Percentiles rank a stretch among this genome's conserved stretches.
These are phyloP conservation scores for Rhodotorula sp. DNA, from an alignment of 1,284 basidiomycete genomes.

Conservation along the genomic window DNA sequence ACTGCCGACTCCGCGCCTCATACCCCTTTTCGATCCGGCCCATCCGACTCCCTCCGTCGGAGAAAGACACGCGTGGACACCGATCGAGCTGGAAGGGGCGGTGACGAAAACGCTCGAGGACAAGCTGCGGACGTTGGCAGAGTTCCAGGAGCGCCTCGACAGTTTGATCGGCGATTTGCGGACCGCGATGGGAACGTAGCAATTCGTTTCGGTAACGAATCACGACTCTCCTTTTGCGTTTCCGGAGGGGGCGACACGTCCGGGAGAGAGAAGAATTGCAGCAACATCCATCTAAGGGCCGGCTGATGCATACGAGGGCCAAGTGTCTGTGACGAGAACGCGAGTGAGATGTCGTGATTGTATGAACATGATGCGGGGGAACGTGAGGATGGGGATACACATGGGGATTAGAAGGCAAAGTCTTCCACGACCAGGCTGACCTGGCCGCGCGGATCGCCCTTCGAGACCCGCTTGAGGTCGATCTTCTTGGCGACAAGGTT, in stretches of 20 bases:
- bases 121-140: conserved; percentile 18
- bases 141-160: conserved; percentile 31
- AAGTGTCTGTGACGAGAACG: not conserved
- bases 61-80: not conserved
- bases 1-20: conserved; percentile 21
- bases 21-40: conserved; percentile 35
- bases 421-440: conserved; percentile 37
- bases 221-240: too few species aligned
- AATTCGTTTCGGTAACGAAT: too few species aligned
- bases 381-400: not conserved
- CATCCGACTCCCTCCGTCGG: conserved; percentile 2
- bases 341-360: not conserved
- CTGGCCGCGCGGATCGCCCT: conserved; percentile 34
- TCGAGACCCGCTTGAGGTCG: conserved; percentile 33
- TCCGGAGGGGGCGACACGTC: too few species aligned
- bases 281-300: too few species aligned
- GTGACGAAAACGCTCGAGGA: conserved; percentile 16
- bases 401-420: conserved; percentile 17
- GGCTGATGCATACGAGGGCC: not conserved
- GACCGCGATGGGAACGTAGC: not conserved
- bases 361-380: not conserved
- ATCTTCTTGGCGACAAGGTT: conserved; percentile 43
- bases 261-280: too few species aligned
- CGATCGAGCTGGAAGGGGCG: not conserved
- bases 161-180: conserved; percentile 28